Percentiles rank a stretch among this genome's conserved stretches.
phyloP scores from a whole-genome alignment of 208 protist genomes.

The Tritrichomonas musculus region DNA sequence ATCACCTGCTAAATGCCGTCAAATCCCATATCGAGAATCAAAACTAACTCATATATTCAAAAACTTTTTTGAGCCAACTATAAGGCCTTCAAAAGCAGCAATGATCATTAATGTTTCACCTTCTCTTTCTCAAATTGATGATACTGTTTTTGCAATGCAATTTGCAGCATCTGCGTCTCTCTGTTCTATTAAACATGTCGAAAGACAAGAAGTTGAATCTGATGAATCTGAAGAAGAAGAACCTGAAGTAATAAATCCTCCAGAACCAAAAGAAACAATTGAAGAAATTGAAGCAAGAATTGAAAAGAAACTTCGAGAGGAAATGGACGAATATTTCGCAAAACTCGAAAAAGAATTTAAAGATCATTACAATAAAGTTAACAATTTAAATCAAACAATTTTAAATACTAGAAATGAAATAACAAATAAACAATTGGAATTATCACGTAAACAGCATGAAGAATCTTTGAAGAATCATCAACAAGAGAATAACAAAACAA shows the following conservation, averaged over 20 bases:
- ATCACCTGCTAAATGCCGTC: background rate
- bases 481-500: too few species aligned
- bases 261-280: background rate
- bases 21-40: constrained; percentile 16
- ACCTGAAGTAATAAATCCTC: background rate
- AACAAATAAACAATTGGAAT: too few species aligned
- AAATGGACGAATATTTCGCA: constrained; percentile 21
- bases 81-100: background rate
- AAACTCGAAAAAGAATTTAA: background rate
- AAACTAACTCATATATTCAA: constrained; percentile 18
- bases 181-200: background rate
- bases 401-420: background rate
- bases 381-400: background rate
- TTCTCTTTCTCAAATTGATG: background rate
- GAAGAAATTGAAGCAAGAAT: background rate
- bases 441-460: too few species aligned
- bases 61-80: constrained; percentile 18
- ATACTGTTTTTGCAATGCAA: background rate
- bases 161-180: background rate
- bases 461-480: too few species aligned
- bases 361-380: background rate
- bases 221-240: background rate
- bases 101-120: constrained; percentile 31
- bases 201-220: background rate
- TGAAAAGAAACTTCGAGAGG: background rate